Evolutionary conservation across 352 stramenopile genomes (phyloP), one percentile per base, ranked within the genome.

Genomic region (Phytopythium litorale): DNA sequence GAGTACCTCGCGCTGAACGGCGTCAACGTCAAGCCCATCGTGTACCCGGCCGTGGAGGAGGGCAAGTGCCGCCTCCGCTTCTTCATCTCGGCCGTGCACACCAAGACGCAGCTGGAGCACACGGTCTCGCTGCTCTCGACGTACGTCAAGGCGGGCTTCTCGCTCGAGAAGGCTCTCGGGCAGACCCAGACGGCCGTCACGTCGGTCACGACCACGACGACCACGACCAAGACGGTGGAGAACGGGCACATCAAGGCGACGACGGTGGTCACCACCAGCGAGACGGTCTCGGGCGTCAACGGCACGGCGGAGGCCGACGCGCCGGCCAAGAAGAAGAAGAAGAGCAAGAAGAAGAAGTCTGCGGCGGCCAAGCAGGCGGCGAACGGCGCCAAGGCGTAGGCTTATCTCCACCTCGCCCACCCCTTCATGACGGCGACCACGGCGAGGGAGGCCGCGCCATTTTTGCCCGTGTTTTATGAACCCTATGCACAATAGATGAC

Each of bases 31-130:
- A 96, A 92, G 63, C 83, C 87, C 9, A 93, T 92, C 56, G 85
- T 96, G 64, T 87, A 96, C 57, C 87, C 87, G 45, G 87, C 87
- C 0, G 87, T 96, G 32, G 87, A 92, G 52, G 84, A 91, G 64
- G 87, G 87, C 53, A 91, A 94, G 62, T 91, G 83, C 49, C 79
- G 87, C 45, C 64, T 96, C 43, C 84, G 87, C 21, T 96, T 96
- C 62, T 96, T 96, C 66, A 91, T 96, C 56, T 93, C 81, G 51
- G 78, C 81, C 19, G 63, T 90, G 37, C 84, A 94, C 67, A 86
- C 76, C 23, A 79, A 81, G 52, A 73, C 78, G 62, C 78, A 94
- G 62, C 67, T 96, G 32, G 72, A 90, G 43, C 72, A 82, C 46
- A 74, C 84, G 0, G 76, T 91, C 1, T 53, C 71, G 7, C 61